These are phyloP conservation scores for Picea glauca DNA, from an alignment of 75 land plant species.

Conservation along the genomic window DNA sequence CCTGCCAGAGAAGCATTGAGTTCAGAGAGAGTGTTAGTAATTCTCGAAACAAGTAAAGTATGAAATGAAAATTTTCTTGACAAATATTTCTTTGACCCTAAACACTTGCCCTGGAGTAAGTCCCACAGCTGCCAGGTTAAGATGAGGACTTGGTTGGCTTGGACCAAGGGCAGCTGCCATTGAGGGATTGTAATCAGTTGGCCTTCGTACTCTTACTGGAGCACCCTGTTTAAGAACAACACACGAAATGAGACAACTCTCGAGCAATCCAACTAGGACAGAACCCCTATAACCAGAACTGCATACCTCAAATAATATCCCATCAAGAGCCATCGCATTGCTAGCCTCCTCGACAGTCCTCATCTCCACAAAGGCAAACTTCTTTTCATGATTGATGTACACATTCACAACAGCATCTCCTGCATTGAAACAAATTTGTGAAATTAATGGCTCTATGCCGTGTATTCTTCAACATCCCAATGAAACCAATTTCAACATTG, in stretches of 20 bases:
- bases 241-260: too few relatives aligned
- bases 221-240: constrained; percentile 28
- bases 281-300: too few relatives aligned
- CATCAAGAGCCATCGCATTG: constrained; percentile 99
- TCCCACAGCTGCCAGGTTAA: constrained; percentile 91
- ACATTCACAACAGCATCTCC: constrained; percentile 98
- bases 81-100: too few relatives aligned
- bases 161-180: constrained; percentile 95
- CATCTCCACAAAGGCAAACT: constrained; percentile 99
- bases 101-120: constrained; percentile 57
- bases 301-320: constrained; percentile 78
- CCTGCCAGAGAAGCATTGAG: too few relatives aligned
- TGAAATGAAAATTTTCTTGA: too few relatives aligned
- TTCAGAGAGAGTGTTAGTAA: too few relatives aligned
- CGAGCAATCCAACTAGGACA: too few relatives aligned
- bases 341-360: constrained; percentile 99
- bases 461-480: too few relatives aligned
- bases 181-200: constrained; percentile 95
- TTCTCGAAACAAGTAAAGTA: too few relatives aligned
- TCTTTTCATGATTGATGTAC: constrained; percentile 95
- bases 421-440: too few relatives aligned
- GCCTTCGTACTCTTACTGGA: constrained; percentile 86
- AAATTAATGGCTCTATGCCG: too few relatives aligned
- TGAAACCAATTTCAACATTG: too few relatives aligned
- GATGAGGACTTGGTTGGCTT: constrained; percentile 83